Evolutionary conservation across 441 rosid species (phyloP).

Genomic region (Gossypium aridum): DNA sequence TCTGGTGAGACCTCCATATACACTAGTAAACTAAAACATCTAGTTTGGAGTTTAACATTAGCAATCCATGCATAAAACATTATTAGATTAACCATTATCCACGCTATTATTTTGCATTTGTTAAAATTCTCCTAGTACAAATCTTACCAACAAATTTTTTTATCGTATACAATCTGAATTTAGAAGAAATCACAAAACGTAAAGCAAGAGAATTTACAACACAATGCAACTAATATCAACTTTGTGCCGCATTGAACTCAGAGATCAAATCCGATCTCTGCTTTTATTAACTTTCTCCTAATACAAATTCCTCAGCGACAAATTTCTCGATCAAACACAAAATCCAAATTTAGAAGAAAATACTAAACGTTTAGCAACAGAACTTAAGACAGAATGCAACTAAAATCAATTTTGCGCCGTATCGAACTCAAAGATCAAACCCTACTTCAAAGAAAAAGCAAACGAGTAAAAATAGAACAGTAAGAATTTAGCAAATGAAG

Average conservation of each 20-base stretch:
- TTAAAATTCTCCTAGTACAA: neutral
- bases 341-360: neutral
- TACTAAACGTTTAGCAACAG: neutral
- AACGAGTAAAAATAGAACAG: conserved; percentile 4
- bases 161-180: neutral
- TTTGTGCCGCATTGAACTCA: neutral
- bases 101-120: conserved; percentile 2
- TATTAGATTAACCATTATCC: neutral
- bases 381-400: neutral
- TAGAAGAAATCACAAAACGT: neutral
- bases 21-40: neutral
- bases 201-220: neutral
- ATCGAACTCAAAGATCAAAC: conserved; percentile 1
- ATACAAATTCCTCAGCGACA: neutral
- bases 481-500: neutral
- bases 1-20: conserved; percentile 12
- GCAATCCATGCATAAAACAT: neutral
- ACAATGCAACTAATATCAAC: neutral
- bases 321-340: neutral
- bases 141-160: neutral
- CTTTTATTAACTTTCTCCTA: neutral
- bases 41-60: neutral
- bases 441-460: neutral
- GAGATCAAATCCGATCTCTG: conserved; percentile 1
- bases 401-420: neutral